Percentiles rank a stretch among this genome's conserved stretches.
These are phyloP conservation scores for Aurifilum marmelostoma DNA, from an alignment of 2,329 filamentous ascomycete genomes.

Conservation along the genomic window DNA sequence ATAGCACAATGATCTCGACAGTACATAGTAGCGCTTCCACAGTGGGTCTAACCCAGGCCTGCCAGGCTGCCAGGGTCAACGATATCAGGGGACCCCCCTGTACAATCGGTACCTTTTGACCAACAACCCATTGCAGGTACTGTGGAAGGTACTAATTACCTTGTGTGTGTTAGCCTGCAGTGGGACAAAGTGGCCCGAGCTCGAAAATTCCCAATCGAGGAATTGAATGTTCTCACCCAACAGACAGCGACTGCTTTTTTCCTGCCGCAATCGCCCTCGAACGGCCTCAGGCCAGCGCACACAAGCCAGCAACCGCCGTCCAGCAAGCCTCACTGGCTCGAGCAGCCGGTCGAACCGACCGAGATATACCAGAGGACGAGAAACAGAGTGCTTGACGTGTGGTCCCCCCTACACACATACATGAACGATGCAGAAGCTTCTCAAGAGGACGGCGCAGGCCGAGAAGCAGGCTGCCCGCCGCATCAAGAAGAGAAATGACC, in stretches of 20 bases:
- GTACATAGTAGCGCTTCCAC: background rate
- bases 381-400: background rate
- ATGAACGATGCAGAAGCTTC: constrained; percentile 68
- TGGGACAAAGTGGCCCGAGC: constrained; percentile 23
- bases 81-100: background rate
- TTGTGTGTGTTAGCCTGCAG: background rate
- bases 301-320: background rate
- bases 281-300: background rate
- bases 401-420: background rate
- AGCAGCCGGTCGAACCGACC: background rate
- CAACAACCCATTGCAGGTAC: no score
- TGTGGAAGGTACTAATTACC: no score
- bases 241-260: constrained; percentile 1
- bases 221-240: background rate
- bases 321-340: background rate
- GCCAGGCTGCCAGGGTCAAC: no score
- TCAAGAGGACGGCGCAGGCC: constrained; percentile 67
- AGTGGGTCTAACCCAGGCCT: no score
- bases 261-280: background rate
- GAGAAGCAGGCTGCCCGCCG: constrained; percentile 64
- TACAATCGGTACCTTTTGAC: background rate
- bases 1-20: no score
- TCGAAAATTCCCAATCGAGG: constrained; percentile 29
- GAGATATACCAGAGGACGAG: background rate
- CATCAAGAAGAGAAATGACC: constrained; percentile 35